phyloP scores from a whole-genome alignment of 768 basidiomycete species.

The Amanita rimosa region DNA sequence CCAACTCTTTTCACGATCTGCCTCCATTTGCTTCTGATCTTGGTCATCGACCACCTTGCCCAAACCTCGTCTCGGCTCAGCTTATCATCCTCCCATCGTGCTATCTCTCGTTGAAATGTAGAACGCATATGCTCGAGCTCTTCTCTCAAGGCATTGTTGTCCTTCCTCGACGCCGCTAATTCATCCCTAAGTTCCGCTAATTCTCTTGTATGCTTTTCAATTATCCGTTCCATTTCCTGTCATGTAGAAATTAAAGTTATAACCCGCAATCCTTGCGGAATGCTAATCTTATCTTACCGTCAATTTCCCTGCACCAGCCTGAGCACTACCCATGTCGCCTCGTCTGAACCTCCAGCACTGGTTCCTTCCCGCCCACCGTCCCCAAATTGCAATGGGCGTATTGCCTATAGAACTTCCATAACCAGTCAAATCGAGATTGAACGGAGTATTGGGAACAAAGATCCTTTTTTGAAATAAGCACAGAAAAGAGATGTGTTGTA shows the following conservation, averaged over 20 bases:
- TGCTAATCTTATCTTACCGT: not conserved
- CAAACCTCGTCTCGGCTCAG: not conserved
- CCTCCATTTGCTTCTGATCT: not conserved
- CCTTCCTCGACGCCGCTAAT: not conserved
- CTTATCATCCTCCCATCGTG: not conserved
- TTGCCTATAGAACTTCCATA: too few relatives aligned
- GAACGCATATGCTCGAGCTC: not conserved
- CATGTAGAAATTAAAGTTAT: constrained; percentile 29
- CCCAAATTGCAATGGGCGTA: too few relatives aligned
- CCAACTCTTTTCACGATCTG: not conserved
- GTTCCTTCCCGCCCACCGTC: too few relatives aligned
- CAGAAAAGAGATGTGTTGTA: too few relatives aligned
- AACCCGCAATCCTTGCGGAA: not conserved
- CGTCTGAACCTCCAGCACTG: too few relatives aligned
- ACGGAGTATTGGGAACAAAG: too few relatives aligned
- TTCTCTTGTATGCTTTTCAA: constrained; percentile 21
- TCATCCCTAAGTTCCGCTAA: constrained; percentile 16
- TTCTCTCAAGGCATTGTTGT: not conserved
- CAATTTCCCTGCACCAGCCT: not conserved
- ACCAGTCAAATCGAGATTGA: too few relatives aligned
- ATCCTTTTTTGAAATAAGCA: too few relatives aligned
- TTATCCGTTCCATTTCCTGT: constrained; percentile 23
- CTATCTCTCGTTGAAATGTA: not conserved
- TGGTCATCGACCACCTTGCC: not conserved
- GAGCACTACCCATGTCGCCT: not conserved